Base-by-base conservation (phyloP, 2,329 filamentous ascomycete genomes). In the Pseudogymnoascus sp. region DNA sequence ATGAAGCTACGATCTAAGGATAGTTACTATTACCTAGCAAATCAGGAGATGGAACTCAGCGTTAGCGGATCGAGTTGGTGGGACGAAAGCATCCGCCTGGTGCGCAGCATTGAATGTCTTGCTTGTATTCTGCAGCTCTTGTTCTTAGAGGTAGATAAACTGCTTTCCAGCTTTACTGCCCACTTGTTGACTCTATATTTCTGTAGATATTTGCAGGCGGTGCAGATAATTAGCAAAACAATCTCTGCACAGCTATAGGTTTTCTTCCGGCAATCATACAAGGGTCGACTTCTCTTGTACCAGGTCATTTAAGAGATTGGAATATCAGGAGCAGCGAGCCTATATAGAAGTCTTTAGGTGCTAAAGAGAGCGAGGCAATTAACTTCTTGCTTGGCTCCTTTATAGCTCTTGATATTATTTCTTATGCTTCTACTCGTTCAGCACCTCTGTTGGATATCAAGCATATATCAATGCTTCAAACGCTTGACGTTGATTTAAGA, bases 91-190 rank as follows among this genome's bases (percentile, higher is more conserved):
- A 47, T 21, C 5, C 11, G 21, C 21, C 31, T 44, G 25, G 37
- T 21, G 14, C 53, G 37, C 16, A 61, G 37, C 16, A 7, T 63
- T 16, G 62, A 63, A 59, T 11, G 11, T 38, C 62, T 63, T 21
- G 28, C 47, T 25, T 47, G 28, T 33, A 61, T 63, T 60, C 62
- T 63, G 10, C 62, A 61, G 35, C 53, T 63, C 62, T 37, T 63
- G 37, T 63, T 33, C 23, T 60, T 11, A 11, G 62, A 63, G 56
- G 62, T 63, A 63, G 4, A 40, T 23, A 59, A 28, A 59, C 25
- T 31, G 33, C 18, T 28, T 25, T 59, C 21, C 21, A 25, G 16
- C 35, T 37, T 37, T n/a, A 37, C 35, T 37, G 35, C 35, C 35
- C 35, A 37, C 35, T 37, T 37, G 35, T 37, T 37, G 35, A 37